A percentile compares a stretch with the other conserved stretches of the same genome.
These are phyloP conservation scores for Pythium rhizo-oryzae DNA, from an alignment of 352 stramenopile species.

Conservation along the genomic window DNA sequence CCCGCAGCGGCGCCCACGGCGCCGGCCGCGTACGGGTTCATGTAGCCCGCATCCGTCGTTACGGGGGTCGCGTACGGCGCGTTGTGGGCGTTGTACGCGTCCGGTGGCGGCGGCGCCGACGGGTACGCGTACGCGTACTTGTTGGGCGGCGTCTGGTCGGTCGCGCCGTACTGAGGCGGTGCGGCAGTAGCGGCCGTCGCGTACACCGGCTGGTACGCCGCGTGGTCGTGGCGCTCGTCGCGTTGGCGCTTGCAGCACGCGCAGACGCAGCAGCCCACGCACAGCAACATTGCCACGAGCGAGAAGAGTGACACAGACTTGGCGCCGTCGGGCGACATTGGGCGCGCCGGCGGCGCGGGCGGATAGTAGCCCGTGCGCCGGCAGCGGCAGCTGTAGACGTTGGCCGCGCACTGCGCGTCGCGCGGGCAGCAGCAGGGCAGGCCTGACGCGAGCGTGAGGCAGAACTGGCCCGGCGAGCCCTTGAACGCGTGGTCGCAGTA, in stretches of 20 bases:
- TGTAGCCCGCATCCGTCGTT: neutral
- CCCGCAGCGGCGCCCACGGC: conserved; percentile 52
- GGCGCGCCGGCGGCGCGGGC: too few relatives aligned
- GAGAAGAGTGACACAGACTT: conserved; percentile 31
- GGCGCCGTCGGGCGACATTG: conserved; percentile 34
- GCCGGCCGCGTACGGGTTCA: conserved; percentile 37
- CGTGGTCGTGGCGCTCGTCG: conserved; percentile 11
- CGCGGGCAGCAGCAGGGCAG: conserved; percentile 64
- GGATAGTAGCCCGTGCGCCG: conserved; percentile 19
- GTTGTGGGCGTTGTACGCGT: conserved; percentile 4
- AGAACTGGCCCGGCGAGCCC: conserved; percentile 63
- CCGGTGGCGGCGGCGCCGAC: conserved; percentile 39
- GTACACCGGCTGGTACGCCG: conserved; percentile 32
- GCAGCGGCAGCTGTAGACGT: conserved; percentile 65
- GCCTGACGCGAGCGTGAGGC: conserved; percentile 50
- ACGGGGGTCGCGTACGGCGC: conserved; percentile 11
- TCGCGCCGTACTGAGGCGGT: conserved; percentile 59
- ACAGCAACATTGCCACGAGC: conserved; percentile 54
- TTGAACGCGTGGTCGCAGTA: conserved; percentile 69
- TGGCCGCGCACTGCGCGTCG: conserved; percentile 59
- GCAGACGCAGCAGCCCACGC: conserved; percentile 48
- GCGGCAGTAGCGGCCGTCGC: conserved; percentile 30
- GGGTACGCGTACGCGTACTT: conserved; percentile 51
- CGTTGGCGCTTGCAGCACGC: conserved; percentile 4
- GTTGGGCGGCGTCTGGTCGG: conserved; percentile 25